Base-by-base conservation (phyloP, 164 flowering plant genomes). In the Magnolia changhungtana region DNA sequence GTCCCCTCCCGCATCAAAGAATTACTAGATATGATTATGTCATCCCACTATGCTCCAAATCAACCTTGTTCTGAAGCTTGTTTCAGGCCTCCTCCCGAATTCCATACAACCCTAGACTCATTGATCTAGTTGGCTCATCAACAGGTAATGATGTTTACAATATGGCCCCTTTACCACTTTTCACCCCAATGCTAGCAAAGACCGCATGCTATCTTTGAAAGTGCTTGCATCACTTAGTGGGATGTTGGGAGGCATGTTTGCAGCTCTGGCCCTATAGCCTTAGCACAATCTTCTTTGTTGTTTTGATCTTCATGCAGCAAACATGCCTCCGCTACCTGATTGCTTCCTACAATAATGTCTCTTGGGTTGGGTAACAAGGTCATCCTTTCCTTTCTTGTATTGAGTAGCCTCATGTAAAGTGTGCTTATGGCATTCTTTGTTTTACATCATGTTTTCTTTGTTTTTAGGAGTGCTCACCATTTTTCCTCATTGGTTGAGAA, bases 391-490 rank as follows among this genome's bases (percentile, higher is more conserved):
- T 58, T 78, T 78, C 72, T 78, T 78, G 45, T 78, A 78, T 21
- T 78, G 80, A 14, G 80, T 78, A 67, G 73, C 80, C 72, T 78
- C 73, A 31, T 78, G 80, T 45, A 78, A 58, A 37, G 80, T 78
- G 63, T 78, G 80, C 72, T 78, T 78, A 67, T 16, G 66, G 66
- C 80, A 78, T 27, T 78, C 76, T 65, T 78, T 78, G 76, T 58
- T 78, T 78, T 78, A 67, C 80, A 78, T n/a, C 73, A 78, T 6
- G 80, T 78, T 55, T 78, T 78, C 80, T 78, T 78, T 71, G 80
- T 78, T 73, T 73, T 78, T 78, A 5, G 80, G 80, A 7, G 73
- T 76, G 67, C 73, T 78, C 66, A 78, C 80, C 76, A 37, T 37
- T 37, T 4, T 37, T 37, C 7, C 45, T 37, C 0, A 0, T 37